Evolutionary conservation across 805 yeast species (phyloP).

Genomic region (Nakazawaea wickerhamii): DNA sequence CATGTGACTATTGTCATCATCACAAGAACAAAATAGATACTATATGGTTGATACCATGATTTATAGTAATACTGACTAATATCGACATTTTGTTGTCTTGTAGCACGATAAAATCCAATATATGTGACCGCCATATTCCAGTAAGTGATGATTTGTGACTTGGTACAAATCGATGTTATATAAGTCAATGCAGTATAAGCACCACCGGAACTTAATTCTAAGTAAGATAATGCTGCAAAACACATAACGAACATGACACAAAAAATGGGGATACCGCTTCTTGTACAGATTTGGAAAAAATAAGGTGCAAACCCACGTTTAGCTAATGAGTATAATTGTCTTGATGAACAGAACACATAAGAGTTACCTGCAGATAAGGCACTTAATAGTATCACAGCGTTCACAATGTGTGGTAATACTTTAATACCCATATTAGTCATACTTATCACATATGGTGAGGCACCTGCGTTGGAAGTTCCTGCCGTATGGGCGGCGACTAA

Average conservation of each 20-base stretch:
- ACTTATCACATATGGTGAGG: conserved; percentile 78
- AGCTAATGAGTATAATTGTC: conserved; percentile 61
- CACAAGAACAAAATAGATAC: conserved; percentile 23
- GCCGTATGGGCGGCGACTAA: conserved; percentile 41
- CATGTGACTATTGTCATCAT: conserved; percentile 30
- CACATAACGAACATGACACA: conserved; percentile 44
- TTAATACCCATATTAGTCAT: conserved; percentile 59
- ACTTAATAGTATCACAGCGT: conserved; percentile 64
- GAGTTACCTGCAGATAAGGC: conserved; percentile 83
- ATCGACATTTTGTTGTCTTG: conserved; percentile 48
- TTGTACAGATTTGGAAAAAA: conserved; percentile 55
- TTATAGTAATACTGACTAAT: conserved; percentile 39
- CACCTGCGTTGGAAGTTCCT: conserved; percentile 63
- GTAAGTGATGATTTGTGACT: conserved; percentile 24
- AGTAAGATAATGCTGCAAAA: conserved; percentile 63
- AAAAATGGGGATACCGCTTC: conserved; percentile 63
- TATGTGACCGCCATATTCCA: conserved; percentile 40
- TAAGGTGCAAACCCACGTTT: conserved; percentile 66
- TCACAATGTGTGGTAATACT: conserved; percentile 67
- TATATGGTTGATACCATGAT: conserved; percentile 39
- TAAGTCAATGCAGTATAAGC: conserved; percentile 18
- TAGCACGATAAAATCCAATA: conserved; percentile 57
- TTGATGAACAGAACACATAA: conserved; percentile 62
- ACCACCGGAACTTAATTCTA: conserved; percentile 33
- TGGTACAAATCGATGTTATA: conserved; percentile 19